Evolutionary conservation across 1,284 basidiomycete genomes (phyloP), one percentile per base, ranked within the genome.

Genomic region (Mycosarcoma maydis): DNA sequence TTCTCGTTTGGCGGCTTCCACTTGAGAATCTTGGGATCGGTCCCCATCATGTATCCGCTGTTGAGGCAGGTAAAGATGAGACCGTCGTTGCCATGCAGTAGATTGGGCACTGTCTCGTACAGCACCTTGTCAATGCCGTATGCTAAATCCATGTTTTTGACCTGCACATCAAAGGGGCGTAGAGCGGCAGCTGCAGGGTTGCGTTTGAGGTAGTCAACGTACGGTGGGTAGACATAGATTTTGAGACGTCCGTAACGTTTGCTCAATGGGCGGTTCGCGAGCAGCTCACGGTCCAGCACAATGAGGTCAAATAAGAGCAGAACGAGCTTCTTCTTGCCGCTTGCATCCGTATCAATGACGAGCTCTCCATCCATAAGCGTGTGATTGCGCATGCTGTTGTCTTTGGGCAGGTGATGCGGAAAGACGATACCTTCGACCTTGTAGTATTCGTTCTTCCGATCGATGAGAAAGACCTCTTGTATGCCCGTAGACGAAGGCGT

Each of bases 1-100:
- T 99, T 99, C 79, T 98, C 96, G 3, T 90, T 91, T 3, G 96
- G 94, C 1, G 95, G 94, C 83, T 99, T 99, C 96, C 96, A 99
- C 82, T 99, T 99, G 56, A 81, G 73, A 33, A 98, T 94, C 69
- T 92, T 92, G 6, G 84, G 83, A 80, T 98, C 95, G 10, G 96
- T 98, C 0, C 92, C 95, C n/a, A 90, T 85, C 4, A 87, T 85
- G 76, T 98, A 98, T 0, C 88, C 88, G 6, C 91, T 88, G 78
- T 88, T 90, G 9, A 91, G 90, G 76, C 92, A 91, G 0, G 96
- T 98, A 80, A 97, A 99, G 75, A 99, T 97, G 58, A 99, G 87
- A 0, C 96, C 96, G 77, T 99, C 96, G 73, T 91, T 95, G 6
- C 89, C 93, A 79, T 99, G 96, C 70, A 93, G 88, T 3, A 98